Base-by-base conservation (phyloP, 805 yeast species). In the Ogataea pilisensis region DNA sequence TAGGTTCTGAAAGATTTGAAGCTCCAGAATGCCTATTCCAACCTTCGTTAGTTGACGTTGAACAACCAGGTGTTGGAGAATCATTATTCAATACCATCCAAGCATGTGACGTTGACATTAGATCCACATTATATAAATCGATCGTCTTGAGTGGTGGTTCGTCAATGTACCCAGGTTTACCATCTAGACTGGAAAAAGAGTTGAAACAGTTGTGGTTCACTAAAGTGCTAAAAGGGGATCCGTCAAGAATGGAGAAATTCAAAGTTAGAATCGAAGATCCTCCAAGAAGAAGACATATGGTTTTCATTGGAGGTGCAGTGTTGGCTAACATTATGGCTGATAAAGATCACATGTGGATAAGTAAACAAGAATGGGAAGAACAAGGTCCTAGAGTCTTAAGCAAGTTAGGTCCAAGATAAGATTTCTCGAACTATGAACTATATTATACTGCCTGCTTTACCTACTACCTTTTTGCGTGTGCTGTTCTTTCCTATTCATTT, bases 211-310 rank as follows among this genome's bases (percentile, higher is more conserved):
- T 87, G 53, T 93, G 98, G 98, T 81, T 85, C 51, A 82, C 95
- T 2, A 78, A 80, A 58, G 96, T 93, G 16, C 76, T 93, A 45
- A 79, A 83, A 49, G 89, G 89, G 38, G 95, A 93, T 65, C 81
- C 97, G 21, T 59, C 88, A 14, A 76, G 98, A 58, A 73, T 93
- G 51, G 85, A 78, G 46, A 90, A 90, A 66, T 91, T 93, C 68
- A 93, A 93, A 66, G 96, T 93, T 31, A 80, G 91, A 66, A 93
- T 93, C 56, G 98, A 93, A 65, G 98, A 93, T 64, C 98, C 99
- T 31, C 99, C 99, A 52, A 80, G 98, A 72, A 88, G 99, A 73
- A 85, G 90, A 63, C 96, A 93, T 65, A 91, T 93, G 97, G 99
- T 93, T 27, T 93, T 93, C 66, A 82, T 91, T 51, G 99, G 99